Evolutionary conservation across 257 asterid species (phyloP), one percentile per base, ranked within the genome.

Genomic region (Lavandula angustifolia): DNA sequence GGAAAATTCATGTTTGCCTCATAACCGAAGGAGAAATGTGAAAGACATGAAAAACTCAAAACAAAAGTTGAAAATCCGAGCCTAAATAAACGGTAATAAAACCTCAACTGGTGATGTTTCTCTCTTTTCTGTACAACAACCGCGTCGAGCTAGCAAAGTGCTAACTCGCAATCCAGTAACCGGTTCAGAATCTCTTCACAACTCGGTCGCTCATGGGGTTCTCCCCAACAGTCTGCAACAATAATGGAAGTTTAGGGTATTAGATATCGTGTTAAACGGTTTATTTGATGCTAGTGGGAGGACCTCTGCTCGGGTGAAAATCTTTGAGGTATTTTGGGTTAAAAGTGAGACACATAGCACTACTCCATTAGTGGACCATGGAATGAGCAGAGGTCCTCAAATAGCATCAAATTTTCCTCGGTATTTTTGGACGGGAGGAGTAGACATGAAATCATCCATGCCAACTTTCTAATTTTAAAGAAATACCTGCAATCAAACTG

Each of bases 161-260:
- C 79, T 68, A 81, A 79, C 71, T 89, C 96, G 72, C 96, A 89
- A 71, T 89, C 95, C 33, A 79, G 71, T 72, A 89, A 77, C 42
- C 95, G 91, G 7, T 78, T 75, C 50, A 89, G 87, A 74, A 89
- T 89, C 38, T 89, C 89, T 76, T 82, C 89, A 11, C 96, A 89
- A 66, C 87, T 82, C 54, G 96, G 96, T 60, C 96, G 84, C 64
- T 84, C 78, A 6, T 84, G 73, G 37, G 92, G 84, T 70, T 84
- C 95, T 27, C 86, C 91, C 96, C 96, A 89, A 66, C 96, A 89
- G 53, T 89, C 96, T 89, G 87, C 73, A 76, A 37, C 6, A 54
- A 46, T 65, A 22, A 44, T 22, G 27, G 27, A 38, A 57, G 34
- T 52, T 32, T 7, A 27, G 0, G 54, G 22, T n/a, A n/a, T 3